phyloP scores from a whole-genome alignment of 2,329 filamentous ascomycete species.

The Claviceps paspali region DNA sequence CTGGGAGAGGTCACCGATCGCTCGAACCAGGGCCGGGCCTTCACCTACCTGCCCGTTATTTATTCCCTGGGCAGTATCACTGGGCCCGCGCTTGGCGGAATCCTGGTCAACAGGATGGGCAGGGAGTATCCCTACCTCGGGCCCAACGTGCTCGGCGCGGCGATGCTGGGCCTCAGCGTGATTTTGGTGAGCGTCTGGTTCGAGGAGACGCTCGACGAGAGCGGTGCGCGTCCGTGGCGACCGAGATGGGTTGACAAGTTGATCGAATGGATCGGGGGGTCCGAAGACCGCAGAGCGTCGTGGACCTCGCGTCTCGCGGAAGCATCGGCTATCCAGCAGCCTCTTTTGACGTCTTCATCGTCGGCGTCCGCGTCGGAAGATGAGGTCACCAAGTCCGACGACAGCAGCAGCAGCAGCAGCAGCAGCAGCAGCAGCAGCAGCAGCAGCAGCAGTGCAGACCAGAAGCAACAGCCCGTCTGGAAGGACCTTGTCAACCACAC shows the following conservation, averaged over 20 bases:
- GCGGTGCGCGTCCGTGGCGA: slow-evolving; percentile 14
- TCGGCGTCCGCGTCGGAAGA: slow-evolving; percentile 8
- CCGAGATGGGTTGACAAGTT: slow-evolving; percentile 20
- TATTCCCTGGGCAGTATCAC: slow-evolving; percentile 91
- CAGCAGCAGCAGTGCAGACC: slow-evolving; percentile 12
- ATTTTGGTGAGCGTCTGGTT: slow-evolving; percentile 64
- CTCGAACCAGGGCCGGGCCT: slow-evolving; percentile 84
- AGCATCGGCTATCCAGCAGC: slow-evolving; percentile 11
- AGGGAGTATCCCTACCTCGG: slow-evolving; percentile 66
- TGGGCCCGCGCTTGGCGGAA: slow-evolving; percentile 76
- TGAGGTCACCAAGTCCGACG: slow-evolving; percentile 8
- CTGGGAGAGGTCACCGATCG: slow-evolving; percentile 89
- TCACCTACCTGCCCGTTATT: slow-evolving; percentile 89
- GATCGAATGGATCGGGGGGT: slow-evolving; percentile 12
- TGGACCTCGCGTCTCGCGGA: slow-evolving; percentile 23
- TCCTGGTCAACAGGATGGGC: slow-evolving; percentile 51
- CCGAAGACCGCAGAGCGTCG: slow-evolving; percentile 14
- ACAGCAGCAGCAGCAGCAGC: slow-evolving; percentile 12
- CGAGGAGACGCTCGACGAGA: slow-evolving; percentile 52
- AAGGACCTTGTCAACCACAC: slow-evolving; percentile 59
- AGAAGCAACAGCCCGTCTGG: slow-evolving; percentile 25
- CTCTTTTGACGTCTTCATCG: slow-evolving; percentile 15
- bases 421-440: slow-evolving; percentile 12
- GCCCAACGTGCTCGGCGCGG: slow-evolving; percentile 68
- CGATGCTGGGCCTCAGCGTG: slow-evolving; percentile 56